phyloP scores from a whole-genome alignment of 1,139 yeast genomes.

The Lodderomyces parapsilosis region DNA sequence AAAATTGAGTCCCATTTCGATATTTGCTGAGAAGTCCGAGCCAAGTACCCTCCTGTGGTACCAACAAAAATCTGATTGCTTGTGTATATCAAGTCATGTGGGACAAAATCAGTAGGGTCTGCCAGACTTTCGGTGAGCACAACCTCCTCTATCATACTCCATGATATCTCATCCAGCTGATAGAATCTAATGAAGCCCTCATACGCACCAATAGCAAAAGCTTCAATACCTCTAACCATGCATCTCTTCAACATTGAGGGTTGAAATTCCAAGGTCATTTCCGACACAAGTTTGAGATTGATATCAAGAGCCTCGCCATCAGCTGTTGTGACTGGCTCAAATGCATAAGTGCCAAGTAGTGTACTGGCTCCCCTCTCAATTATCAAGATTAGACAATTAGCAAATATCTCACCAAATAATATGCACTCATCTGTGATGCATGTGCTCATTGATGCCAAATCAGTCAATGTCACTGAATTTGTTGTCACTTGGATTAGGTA shows the following conservation, averaged over 20 bases:
- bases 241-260: constrained; percentile 20
- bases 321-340: not conserved
- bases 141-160: not conserved
- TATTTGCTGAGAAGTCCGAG: constrained; percentile 15
- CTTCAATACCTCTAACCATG: constrained; percentile 3
- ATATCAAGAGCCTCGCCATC: not conserved
- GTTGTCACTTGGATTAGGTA: constrained; percentile 32
- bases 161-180: not conserved
- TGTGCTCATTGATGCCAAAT: not conserved
- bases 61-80: constrained; percentile 23
- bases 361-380: constrained; percentile 13
- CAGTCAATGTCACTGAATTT: constrained; percentile 17
- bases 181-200: constrained; percentile 18
- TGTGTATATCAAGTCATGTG: constrained; percentile 18
- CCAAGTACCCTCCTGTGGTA: constrained; percentile 28
- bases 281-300: not conserved
- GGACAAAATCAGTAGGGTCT: constrained; percentile 14
- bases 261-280: constrained; percentile 12
- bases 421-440: constrained; percentile 13
- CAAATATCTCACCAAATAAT: constrained; percentile 17
- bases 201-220: constrained; percentile 21
- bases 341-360: constrained; percentile 2
- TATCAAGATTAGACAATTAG: constrained; percentile 16
- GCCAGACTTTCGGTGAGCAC: not conserved
- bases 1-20: constrained; percentile 17